Evolutionary conservation across 805 yeast species (phyloP).

Genomic region (Yarrowia sp.): DNA sequence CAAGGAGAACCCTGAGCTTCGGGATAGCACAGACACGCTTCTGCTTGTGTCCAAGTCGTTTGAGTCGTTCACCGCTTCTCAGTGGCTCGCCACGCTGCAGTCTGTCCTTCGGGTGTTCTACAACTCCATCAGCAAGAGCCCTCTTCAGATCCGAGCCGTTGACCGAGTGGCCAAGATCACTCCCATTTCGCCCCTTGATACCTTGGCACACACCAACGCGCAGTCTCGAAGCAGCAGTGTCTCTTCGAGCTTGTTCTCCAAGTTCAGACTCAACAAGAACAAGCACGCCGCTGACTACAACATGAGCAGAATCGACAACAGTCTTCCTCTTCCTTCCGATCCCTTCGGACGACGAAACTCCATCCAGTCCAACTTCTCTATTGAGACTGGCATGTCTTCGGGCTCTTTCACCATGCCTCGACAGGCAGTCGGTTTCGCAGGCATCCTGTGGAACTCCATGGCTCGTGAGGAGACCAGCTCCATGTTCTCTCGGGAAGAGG

Average conservation of each 20-base stretch:
- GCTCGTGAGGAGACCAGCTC: constrained; percentile 33
- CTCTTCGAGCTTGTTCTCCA: constrained; percentile 1
- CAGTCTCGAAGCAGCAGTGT: neutral
- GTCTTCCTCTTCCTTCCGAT: neutral
- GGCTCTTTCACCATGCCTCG: constrained; percentile 35
- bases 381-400: constrained; percentile 38
- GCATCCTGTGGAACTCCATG: constrained; percentile 36
- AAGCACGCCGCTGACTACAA: neutral
- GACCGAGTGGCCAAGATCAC: constrained; percentile 13
- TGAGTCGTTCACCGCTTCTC: constrained; percentile 28
- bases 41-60: constrained; percentile 28
- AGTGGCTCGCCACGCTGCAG: constrained; percentile 35
- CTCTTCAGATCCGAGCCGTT: constrained; percentile 28
- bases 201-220: constrained; percentile 1
- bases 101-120: constrained; percentile 33
- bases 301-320: constrained; percentile 14
- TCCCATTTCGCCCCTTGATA: neutral
- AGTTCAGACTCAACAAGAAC: constrained; percentile 12
- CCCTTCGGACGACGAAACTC: constrained; percentile 30
- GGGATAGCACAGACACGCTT: constrained; percentile 28
- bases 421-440: constrained; percentile 39
- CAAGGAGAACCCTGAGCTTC: neutral
- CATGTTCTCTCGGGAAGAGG: constrained; percentile 32
- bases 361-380: constrained; percentile 40
- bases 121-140: constrained; percentile 34